These are phyloP conservation scores for Agaricales sp. DNA, from an alignment of 1,284 basidiomycete genomes.

Conservation along the genomic window DNA sequence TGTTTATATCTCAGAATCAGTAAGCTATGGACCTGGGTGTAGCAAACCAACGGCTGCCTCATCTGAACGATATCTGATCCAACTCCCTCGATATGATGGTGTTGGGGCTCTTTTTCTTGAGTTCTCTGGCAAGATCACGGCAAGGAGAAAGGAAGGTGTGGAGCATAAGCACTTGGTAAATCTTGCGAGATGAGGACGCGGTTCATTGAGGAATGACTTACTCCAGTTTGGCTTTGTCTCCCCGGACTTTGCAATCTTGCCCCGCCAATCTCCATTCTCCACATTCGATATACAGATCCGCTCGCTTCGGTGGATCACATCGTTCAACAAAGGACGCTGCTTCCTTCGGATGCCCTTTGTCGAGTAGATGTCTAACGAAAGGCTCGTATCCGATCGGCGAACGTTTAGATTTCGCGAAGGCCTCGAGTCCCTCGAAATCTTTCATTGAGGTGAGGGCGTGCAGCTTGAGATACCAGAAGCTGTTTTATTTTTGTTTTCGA, in stretches of 20 bases:
- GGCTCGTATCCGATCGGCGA: constrained; percentile 95
- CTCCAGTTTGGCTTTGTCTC: constrained; percentile 76
- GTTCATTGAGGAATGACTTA: constrained; percentile 29
- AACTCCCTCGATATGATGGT: constrained; percentile 1
- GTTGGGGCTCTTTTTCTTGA: constrained; percentile 1
- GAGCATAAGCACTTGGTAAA: background rate
- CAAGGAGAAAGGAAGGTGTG: background rate
- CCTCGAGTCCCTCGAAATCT: constrained; percentile 80
- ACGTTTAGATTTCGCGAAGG: constrained; percentile 76
- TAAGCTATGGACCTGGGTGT: too few relatives aligned
- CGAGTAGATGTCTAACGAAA: constrained; percentile 76
- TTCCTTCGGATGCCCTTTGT: constrained; percentile 62
- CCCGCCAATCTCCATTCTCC: constrained; percentile 85
- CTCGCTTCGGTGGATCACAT: constrained; percentile 75
- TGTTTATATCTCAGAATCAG: too few relatives aligned
- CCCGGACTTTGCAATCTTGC: constrained; percentile 78
- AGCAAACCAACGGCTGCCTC: too few relatives aligned
- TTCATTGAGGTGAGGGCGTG: constrained; percentile 67
- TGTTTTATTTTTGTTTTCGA: constrained; percentile 20
- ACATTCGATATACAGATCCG: constrained; percentile 81
- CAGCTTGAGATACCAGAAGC: constrained; percentile 90
- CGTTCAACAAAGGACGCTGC: constrained; percentile 68
- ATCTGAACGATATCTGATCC: constrained; percentile 1
- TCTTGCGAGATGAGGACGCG: background rate
- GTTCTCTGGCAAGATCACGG: background rate